These are phyloP conservation scores for Alloteropsis angusta DNA, from an alignment of 202 grass and related monocot species.

Conservation along the genomic window DNA sequence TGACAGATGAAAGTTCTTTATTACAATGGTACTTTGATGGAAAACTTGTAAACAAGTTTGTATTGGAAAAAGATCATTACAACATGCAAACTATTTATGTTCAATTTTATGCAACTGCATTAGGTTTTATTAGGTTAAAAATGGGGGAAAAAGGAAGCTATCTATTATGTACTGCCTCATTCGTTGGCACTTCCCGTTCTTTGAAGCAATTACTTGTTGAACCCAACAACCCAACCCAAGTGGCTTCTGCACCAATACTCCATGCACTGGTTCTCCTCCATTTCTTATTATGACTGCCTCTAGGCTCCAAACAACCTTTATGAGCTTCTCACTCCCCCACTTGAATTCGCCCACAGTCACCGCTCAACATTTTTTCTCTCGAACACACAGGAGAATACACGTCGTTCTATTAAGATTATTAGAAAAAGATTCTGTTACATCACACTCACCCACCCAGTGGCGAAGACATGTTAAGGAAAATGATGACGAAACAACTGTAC, in stretches of 20 bases:
- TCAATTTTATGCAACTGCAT: background rate
- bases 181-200: background rate
- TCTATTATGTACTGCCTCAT: background rate
- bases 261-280: background rate
- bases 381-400: background rate
- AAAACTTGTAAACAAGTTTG: background rate
- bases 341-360: background rate
- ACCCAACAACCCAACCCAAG: background rate
- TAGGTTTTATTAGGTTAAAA: background rate
- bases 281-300: background rate
- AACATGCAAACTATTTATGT: background rate
- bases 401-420: background rate
- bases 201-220: background rate
- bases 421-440: background rate
- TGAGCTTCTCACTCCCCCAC: background rate
- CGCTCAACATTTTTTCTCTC: background rate
- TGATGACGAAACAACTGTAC: background rate
- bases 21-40: background rate
- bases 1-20: constrained; percentile 20
- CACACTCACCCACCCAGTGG: background rate
- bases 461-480: background rate
- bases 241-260: background rate
- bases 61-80: constrained; percentile 11
- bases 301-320: background rate
- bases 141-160: background rate